Conservation (phyloP, 2,329 filamentous ascomycete species). For the Cladorrhinum sp. region DNA sequence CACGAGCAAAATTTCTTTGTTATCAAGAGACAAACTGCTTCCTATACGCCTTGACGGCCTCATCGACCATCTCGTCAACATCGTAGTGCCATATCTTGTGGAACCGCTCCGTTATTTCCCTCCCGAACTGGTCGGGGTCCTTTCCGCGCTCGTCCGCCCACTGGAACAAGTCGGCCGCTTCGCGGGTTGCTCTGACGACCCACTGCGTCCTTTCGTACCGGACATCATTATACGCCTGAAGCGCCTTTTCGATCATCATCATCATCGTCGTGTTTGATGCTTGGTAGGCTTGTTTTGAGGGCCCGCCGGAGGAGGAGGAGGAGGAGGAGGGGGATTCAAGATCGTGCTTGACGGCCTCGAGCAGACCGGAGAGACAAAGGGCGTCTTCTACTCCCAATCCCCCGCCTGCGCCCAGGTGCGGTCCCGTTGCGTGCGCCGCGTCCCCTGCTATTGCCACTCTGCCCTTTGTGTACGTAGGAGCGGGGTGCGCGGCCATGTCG, state of each 20-base stretch:
- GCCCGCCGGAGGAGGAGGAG: too few species aligned
- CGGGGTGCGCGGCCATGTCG: constrained; percentile 46
- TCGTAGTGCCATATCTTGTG: constrained; percentile 39
- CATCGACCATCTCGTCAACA: constrained; percentile 33
- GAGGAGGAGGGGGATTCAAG: too few species aligned
- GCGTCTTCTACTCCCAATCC: constrained; percentile 57
- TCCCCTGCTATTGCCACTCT: constrained; percentile 51
- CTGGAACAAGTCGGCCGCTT: constrained; percentile 40
- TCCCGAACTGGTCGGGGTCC: constrained; percentile 37
- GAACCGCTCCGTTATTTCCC: constrained; percentile 37
- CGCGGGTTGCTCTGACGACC: constrained; percentile 40
- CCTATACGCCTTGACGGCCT: constrained; percentile 15
- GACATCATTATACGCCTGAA: constrained; percentile 38
- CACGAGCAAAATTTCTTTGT: not conserved
- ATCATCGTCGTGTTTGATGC: too few species aligned
- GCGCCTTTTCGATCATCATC: constrained; percentile 28
- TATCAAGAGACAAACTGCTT: not conserved
- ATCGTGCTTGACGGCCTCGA: constrained; percentile 26
- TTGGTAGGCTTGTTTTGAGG: too few species aligned
- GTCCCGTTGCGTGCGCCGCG: constrained; percentile 55
- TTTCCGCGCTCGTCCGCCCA: constrained; percentile 33
- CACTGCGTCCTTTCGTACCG: constrained; percentile 42
- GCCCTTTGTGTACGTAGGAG: constrained; percentile 41
- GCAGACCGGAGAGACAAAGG: constrained; percentile 40
- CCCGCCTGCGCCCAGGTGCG: constrained; percentile 55